These are phyloP conservation scores for Antrodiella citrinella DNA, from an alignment of 768 basidiomycete genomes.

Conservation along the genomic window DNA sequence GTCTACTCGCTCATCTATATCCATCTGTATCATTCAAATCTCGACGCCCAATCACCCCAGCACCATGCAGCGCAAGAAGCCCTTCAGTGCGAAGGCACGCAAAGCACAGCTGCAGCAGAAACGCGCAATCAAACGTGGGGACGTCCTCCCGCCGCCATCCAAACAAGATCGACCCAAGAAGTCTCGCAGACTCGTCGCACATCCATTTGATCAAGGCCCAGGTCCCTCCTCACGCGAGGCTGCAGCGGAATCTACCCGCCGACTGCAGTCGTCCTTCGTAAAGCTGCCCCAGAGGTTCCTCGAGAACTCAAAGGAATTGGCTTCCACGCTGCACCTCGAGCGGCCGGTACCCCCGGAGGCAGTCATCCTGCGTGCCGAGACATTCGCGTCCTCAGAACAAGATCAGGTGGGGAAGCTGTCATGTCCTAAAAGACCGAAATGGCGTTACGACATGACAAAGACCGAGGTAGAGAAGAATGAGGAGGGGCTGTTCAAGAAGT, in stretches of 20 bases:
- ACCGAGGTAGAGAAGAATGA: slow-evolving; percentile 87
- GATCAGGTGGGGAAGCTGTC: slow-evolving; percentile 17
- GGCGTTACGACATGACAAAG: slow-evolving; percentile 82
- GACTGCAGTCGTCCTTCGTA: slow-evolving; percentile 65
- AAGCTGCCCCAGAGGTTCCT: slow-evolving; percentile 53
- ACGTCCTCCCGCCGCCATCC: slow-evolving; percentile 30
- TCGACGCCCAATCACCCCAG: too few species aligned
- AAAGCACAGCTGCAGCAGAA: slow-evolving; percentile 70
- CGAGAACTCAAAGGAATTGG: slow-evolving; percentile 48
- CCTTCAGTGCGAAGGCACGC: slow-evolving; percentile 59
- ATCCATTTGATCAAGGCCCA: neutral
- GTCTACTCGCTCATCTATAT: too few species aligned
- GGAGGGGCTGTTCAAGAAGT: slow-evolving; percentile 73
- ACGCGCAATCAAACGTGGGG: slow-evolving; percentile 81
- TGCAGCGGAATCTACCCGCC: slow-evolving; percentile 35
- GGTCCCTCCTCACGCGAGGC: slow-evolving; percentile 12
- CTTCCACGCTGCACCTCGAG: slow-evolving; percentile 40
- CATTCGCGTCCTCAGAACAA: slow-evolving; percentile 10
- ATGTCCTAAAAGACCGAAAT: slow-evolving; percentile 73
- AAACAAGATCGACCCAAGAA: slow-evolving; percentile 21
- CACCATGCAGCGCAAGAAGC: slow-evolving; percentile 30
- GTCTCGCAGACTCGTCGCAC: slow-evolving; percentile 15
- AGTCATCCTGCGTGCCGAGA: slow-evolving; percentile 2
- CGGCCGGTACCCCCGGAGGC: slow-evolving; percentile 42
- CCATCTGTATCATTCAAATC: too few species aligned